Evolutionary conservation across 2,329 filamentous ascomycete species (phyloP), one percentile per base, ranked within the genome.

Genomic region (Graphilbum sp.): DNA sequence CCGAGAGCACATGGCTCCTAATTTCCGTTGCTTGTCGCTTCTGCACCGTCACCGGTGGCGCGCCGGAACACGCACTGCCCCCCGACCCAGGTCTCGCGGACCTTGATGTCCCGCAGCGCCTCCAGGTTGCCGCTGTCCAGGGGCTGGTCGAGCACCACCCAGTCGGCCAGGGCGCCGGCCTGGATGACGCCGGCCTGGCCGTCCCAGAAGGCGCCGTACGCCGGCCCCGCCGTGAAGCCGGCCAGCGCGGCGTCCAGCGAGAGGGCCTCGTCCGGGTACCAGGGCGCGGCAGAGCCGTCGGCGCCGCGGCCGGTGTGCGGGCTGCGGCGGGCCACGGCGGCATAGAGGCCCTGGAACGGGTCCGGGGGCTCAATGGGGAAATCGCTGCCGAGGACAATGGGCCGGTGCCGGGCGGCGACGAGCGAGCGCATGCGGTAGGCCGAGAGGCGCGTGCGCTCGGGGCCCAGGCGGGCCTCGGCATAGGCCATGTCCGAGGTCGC

Each of bases 401-500:
- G 40, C 32, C 37, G 40, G 16, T 30, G 37, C 2, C n/a, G n/a
- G n/a, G n/a, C n/a, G n/a, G n/a, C n/a, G n/a, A 78, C 61, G 2
- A 81, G 54, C 0, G 70, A 73, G 11, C 61, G 60, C 76, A 82
- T 80, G 18, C 75, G 64, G 52, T 83, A 83, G 1, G 76, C 77
- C 42, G 72, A 69, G 13, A 56, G 48, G 16, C 52, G 50, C 1
- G 70, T 69, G 18, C 78, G 67, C 19, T 63, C 54, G 10, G 50
- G 47, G 0, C 77, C 78, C 0, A 83, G 67, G 7, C 77, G 64
- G 30, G 53, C 55, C 43, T 71, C 64, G 9, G 75, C 78, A 47
- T 80, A 81, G 5, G 66, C 64, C 72, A 78, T 79, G 52, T 82
- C 78, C 8, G 72, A 77, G 3, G 77, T 82, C 18, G 78, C 76